phyloP scores from a whole-genome alignment of 192 early-diverging fungal species.

The Fimicolochytrium jonesii region DNA sequence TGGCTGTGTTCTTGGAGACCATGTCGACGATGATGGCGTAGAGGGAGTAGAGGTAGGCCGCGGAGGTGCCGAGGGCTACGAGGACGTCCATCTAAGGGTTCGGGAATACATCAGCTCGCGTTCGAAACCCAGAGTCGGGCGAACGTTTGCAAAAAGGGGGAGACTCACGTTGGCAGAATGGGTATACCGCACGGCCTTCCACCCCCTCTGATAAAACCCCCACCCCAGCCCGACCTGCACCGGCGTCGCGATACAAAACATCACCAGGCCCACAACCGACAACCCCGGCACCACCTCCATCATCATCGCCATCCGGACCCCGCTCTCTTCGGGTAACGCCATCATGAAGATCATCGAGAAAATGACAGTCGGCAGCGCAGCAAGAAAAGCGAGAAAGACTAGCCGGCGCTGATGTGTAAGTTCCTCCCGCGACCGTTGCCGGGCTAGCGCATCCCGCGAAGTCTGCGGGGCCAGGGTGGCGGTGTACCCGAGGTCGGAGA shows the following conservation, averaged over 20 bases:
- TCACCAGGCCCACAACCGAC: conserved; percentile 44
- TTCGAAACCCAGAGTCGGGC: neutral
- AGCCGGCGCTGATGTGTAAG: conserved; percentile 32
- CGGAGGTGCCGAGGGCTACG: conserved; percentile 67
- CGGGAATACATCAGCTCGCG: neutral
- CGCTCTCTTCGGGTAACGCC: conserved; percentile 49
- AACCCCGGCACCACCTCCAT: conserved; percentile 53
- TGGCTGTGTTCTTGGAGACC: neutral
- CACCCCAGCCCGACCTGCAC: conserved; percentile 69
- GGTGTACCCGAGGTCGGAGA: conserved; percentile 60
- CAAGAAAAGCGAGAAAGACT: conserved; percentile 49
- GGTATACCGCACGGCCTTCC: conserved; percentile 54
- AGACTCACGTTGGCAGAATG: conserved; percentile 54
- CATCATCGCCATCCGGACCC: conserved; percentile 39
- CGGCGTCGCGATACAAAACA: conserved; percentile 61
- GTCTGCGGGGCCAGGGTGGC: conserved; percentile 38
- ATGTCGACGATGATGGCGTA: conserved; percentile 39
- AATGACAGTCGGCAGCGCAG: conserved; percentile 66
- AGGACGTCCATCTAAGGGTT: conserved; percentile 66
- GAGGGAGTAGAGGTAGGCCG: conserved; percentile 66
- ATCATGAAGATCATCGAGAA: conserved; percentile 72
- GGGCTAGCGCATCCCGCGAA: conserved; percentile 16
- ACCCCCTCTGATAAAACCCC: conserved; percentile 67
- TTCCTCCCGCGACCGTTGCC: conserved; percentile 40
- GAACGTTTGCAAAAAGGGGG: too few relatives aligned